phyloP scores from a whole-genome alignment of 2,329 filamentous ascomycete species.

The Penicillium verrucosum region DNA sequence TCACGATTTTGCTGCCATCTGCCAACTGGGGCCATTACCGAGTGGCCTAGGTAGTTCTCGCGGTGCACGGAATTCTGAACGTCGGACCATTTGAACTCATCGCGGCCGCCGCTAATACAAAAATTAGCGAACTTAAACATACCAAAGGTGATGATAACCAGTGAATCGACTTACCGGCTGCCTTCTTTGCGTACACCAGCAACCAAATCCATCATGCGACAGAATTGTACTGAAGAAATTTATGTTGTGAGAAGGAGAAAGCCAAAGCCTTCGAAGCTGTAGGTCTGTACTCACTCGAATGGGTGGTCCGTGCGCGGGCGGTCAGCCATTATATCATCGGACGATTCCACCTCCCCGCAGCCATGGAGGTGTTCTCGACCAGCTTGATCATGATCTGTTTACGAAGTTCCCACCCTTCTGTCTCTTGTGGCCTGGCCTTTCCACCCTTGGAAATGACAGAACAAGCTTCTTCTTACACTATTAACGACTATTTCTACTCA shows the following conservation, averaged over 20 bases:
- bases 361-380: constrained; percentile 1
- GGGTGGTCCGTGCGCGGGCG: constrained; percentile 1
- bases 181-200: constrained; percentile 89
- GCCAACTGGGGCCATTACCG: constrained; percentile 84
- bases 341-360: constrained; percentile 17
- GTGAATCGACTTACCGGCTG: constrained; percentile 54
- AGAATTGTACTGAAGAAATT: not conserved
- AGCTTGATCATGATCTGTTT: constrained; percentile 18
- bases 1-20: constrained; percentile 83
- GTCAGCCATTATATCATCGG: constrained; percentile 16
- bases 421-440: not conserved
- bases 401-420: not conserved
- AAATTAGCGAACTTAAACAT: constrained; percentile 7
- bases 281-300: not conserved
- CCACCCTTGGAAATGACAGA: constrained; percentile 19
- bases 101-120: constrained; percentile 66
- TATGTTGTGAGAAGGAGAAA: constrained; percentile 2
- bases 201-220: constrained; percentile 76
- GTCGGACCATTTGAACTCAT: constrained; percentile 95
- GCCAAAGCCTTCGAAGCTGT: not conserved
- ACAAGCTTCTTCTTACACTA: not conserved
- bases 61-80: constrained; percentile 83
- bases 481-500: not conserved
- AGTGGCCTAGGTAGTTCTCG: constrained; percentile 88
- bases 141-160: not conserved